Base-by-base conservation (phyloP, 495 filamentous ascomycete genomes). In the Penicillium daleae region DNA sequence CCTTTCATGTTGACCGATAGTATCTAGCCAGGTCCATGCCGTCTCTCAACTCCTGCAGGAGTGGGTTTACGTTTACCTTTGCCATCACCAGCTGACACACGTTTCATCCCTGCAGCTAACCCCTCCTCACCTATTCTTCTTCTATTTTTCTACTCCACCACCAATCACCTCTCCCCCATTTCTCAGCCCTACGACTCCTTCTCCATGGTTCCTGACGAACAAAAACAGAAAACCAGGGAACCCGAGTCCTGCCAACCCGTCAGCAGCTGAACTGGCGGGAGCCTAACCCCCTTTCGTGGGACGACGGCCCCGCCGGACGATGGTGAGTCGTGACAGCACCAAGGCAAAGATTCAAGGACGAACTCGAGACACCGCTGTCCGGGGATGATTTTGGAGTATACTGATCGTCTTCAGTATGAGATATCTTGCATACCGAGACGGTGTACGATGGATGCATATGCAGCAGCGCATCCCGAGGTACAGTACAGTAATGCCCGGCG, bases 191-290 rank as follows among this genome's bases (percentile, higher is more conserved):
- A 63, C 17, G n/a, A 3, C 24, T 35, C 54, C 32, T 1, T 26
- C 1, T 27, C 56, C 55, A 57, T 31, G 3, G 7, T 31, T 31
- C 42, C 21, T 46, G 33, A n/a, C 51, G 22, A 19, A 50, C n/a
- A n/a, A n/a, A n/a, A n/a, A n/a, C n/a, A n/a, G n/a, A n/a, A n/a
- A n/a, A n/a, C n/a, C n/a, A n/a, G n/a, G n/a, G n/a, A n/a, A 31
- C 29, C 29, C 29, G 29, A 31, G 29, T n/a, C n/a, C n/a, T n/a
- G 29, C 3, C 3, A 31, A 52, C 60, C 56, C 66, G 67, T 70
- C 69, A 70, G 63, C 66, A 69, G 67, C 69, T 71, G 64, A 72
- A 72, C n/a, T 55, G 32, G 42, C 44, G 62, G 69, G 55, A 61
- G 69, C 69, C 69, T 70, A 65, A 56, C 52, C 48, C 15, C 15